Conservation (phyloP, 2,329 filamentous ascomycete genomes). For the Trichophyton verrucosum region DNA sequence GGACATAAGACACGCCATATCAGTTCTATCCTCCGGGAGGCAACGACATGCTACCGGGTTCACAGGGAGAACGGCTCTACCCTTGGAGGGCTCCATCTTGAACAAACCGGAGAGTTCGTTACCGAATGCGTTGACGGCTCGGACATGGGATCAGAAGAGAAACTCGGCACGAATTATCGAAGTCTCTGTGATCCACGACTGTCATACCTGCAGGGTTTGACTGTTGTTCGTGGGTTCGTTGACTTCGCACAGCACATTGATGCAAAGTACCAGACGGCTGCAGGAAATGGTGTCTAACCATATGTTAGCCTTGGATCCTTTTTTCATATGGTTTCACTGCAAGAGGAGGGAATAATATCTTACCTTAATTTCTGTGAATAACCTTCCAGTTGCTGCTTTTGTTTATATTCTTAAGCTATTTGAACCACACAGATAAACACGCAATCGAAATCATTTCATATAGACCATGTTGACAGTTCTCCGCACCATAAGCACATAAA, state of each 20-base stretch:
- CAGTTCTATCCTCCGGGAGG: background rate
- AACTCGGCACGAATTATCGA: slow-evolving; percentile 3
- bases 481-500: background rate
- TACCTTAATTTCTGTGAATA: background rate
- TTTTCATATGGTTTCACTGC: background rate
- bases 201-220: slow-evolving; percentile 2
- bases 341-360: background rate
- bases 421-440: background rate
- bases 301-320: background rate
- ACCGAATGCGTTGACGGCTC: slow-evolving; percentile 3
- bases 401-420: background rate
- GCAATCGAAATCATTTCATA: background rate
- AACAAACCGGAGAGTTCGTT: slow-evolving; percentile 5
- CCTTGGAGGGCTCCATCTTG: slow-evolving; percentile 3
- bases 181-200: slow-evolving; percentile 3
- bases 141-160: slow-evolving; percentile 1
- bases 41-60: slow-evolving; percentile 1
- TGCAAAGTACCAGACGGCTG: background rate
- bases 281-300: background rate
- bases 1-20: slow-evolving; percentile 3
- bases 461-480: background rate
- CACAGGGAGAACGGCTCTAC: background rate
- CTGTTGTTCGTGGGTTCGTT: slow-evolving; percentile 2
- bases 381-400: background rate
- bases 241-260: slow-evolving; percentile 1